A percentile compares a stretch with the other conserved stretches of the same genome.
Evolutionary conservation across 441 rosid genomes (phyloP).

Genomic region (Hura crepitans): DNA sequence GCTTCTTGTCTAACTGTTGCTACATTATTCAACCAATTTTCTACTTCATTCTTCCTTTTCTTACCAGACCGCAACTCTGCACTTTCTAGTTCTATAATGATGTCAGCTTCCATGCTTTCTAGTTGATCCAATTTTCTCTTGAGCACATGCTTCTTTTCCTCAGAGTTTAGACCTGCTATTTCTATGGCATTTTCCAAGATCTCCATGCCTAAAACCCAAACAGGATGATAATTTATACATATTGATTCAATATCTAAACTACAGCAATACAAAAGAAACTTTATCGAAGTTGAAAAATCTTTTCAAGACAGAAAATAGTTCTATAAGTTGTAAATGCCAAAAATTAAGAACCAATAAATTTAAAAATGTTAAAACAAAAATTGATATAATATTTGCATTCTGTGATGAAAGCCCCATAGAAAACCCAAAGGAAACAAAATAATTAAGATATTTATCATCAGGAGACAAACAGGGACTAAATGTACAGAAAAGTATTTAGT

Average conservation of each 20-base stretch:
- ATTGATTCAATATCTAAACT: neutral
- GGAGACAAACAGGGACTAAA: too few species aligned
- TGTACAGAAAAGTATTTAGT: too few species aligned
- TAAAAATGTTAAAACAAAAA: too few species aligned
- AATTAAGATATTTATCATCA: too few species aligned
- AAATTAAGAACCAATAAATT: too few species aligned
- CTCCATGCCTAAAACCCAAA: neutral
- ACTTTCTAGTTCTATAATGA: neutral
- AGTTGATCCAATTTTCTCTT: slow-evolving; percentile 10
- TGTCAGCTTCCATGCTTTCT: slow-evolving; percentile 1
- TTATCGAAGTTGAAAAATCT: too few species aligned
- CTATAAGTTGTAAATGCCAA: neutral
- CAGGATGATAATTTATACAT: neutral
- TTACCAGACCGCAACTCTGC: neutral
- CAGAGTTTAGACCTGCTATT: slow-evolving; percentile 3
- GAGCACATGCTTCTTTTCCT: slow-evolving; percentile 7
- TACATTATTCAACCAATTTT: slow-evolving; percentile 15
- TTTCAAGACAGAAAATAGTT: neutral
- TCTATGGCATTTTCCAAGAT: neutral
- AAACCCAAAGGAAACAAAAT: too few species aligned
- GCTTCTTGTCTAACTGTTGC: neutral
- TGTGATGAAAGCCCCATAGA: too few species aligned
- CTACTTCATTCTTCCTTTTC: slow-evolving; percentile 12
- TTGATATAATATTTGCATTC: too few species aligned
- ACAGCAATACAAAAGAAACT: neutral